A percentile compares a stretch with the other conserved stretches of the same genome.
phyloP scores from a whole-genome alignment of 208 protist species.

The Crithidia fasciculata region DNA sequence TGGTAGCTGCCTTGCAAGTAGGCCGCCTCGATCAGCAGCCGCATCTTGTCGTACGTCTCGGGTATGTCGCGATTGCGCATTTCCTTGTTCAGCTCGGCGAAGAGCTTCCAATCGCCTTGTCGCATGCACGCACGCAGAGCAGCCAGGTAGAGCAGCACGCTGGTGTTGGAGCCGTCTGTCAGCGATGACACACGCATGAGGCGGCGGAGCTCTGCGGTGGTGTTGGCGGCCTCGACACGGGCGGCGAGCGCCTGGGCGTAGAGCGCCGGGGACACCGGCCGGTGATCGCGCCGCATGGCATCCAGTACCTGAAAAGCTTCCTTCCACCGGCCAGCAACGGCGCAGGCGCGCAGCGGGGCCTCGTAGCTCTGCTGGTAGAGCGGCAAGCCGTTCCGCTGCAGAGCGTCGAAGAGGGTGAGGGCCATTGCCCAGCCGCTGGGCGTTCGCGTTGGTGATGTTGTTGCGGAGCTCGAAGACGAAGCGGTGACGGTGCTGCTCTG shows the following conservation, averaged over 20 bases:
- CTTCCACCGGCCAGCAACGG: slow-evolving; percentile 57
- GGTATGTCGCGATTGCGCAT: slow-evolving; percentile 64
- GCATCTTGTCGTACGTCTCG: slow-evolving; percentile 78
- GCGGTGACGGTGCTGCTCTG: slow-evolving; percentile 1
- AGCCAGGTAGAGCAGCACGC: slow-evolving; percentile 51
- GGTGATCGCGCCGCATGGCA: slow-evolving; percentile 55
- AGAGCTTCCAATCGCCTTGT: slow-evolving; percentile 59
- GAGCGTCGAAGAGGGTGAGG: slow-evolving; percentile 57
- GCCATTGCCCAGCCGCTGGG: slow-evolving; percentile 48
- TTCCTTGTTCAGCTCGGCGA: slow-evolving; percentile 57
- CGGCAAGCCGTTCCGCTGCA: slow-evolving; percentile 63
- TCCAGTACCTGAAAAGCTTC: slow-evolving; percentile 50
- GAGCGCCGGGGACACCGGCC: slow-evolving; percentile 56
- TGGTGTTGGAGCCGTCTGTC: slow-evolving; percentile 33
- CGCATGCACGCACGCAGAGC: slow-evolving; percentile 69
- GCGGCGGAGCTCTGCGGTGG: slow-evolving; percentile 39
- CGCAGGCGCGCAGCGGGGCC: slow-evolving; percentile 69
- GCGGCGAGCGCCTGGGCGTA: slow-evolving; percentile 52
- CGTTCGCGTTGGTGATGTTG: neutral
- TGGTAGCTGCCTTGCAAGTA: slow-evolving; percentile 56
- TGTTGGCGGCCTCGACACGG: slow-evolving; percentile 44
- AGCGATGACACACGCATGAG: slow-evolving; percentile 41
- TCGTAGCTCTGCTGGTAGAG: slow-evolving; percentile 82
- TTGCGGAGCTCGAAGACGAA: neutral
- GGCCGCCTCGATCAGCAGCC: slow-evolving; percentile 69